These are phyloP conservation scores for Polyplosphaeria fusca DNA, from an alignment of 495 filamentous ascomycete species.

Conservation along the genomic window DNA sequence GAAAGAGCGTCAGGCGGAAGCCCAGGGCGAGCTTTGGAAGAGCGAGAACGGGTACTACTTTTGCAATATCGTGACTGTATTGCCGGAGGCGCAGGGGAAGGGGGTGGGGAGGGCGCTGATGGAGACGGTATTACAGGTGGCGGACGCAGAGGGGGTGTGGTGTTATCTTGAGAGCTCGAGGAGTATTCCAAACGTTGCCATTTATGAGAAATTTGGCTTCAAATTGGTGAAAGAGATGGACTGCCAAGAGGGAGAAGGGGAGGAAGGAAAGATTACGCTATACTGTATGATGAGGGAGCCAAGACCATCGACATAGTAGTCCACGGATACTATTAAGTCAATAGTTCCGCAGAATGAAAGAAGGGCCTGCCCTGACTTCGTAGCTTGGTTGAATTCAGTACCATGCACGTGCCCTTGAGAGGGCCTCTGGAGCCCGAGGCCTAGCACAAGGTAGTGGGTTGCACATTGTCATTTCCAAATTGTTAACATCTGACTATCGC, in stretches of 20 bases:
- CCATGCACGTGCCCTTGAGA: no score
- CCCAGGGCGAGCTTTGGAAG: constrained; percentile 57
- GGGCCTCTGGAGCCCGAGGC: no score
- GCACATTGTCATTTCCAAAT: no score
- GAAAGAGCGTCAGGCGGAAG: constrained; percentile 58
- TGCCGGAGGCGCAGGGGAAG: constrained; percentile 55
- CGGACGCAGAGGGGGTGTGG: constrained; percentile 56
- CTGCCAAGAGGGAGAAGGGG: constrained; percentile 58
- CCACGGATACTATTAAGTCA: no score
- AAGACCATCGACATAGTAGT: constrained; percentile 5
- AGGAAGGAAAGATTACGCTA: constrained; percentile 47
- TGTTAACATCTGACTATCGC: background rate
- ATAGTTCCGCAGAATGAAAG: no score
- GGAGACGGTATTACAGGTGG: constrained; percentile 54
- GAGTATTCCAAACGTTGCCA: constrained; percentile 59
- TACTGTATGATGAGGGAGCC: constrained; percentile 55
- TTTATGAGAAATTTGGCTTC: constrained; percentile 67
- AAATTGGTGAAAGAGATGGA: constrained; percentile 58
- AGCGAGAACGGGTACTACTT: constrained; percentile 65
- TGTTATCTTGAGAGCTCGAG: constrained; percentile 67
- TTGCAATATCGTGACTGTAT: constrained; percentile 66
- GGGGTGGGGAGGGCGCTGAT: constrained; percentile 61
- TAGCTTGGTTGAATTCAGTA: no score
- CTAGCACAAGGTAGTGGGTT: no score
- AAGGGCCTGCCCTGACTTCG: no score